Evolutionary conservation across 1,284 basidiomycete species (phyloP), one percentile per base, ranked within the genome.

Genomic region (Pascua sp.): DNA sequence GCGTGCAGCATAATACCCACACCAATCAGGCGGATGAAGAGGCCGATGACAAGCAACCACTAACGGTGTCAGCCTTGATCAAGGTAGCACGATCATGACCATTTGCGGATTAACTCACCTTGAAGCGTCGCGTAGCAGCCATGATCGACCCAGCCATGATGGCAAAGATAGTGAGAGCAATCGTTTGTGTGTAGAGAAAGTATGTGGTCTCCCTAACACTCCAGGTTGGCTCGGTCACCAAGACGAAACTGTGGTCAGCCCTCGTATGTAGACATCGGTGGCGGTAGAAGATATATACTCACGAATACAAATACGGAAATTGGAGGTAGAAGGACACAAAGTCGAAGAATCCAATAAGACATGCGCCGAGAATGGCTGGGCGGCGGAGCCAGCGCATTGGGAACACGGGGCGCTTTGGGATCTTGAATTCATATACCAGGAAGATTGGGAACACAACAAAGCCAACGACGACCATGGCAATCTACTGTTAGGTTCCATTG

Each of bases 1-100:
- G 85, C 87, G 75, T 84, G 84, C 63, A 89, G 82, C 87, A 89
- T 89, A 42, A 88, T 75, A 15, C 82, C 83, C 18, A 85, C 84
- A 18, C 89, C 89, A 38, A 83, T 65, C 18, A 90, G 76, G 58
- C 89, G 86, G 60, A 91, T 82, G 60, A 80, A 67, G 17, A 91
- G 82, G 53, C 89, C 89, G 48, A 69, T 64, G 57, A 89, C 78
- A 45, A 91, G 80, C 46, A 89, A 75, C 67, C 79, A 80, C 83
- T 32, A 32, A 32, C 3, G 4, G 3, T 87, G 60, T 5, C 48
- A 8, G 16, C 47, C 24, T 32, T 32, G 4, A 32, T n/a, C n/a
- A n/a, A n/a, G n/a, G n/a, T n/a, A n/a, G 13, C 15, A 24, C 44
- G 15, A 38, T 38, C 3, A 51, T 66, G 51, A 47, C 24, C 24